phyloP scores from a whole-genome alignment of 305 asterid species.

The Fraxinus floribunda region DNA sequence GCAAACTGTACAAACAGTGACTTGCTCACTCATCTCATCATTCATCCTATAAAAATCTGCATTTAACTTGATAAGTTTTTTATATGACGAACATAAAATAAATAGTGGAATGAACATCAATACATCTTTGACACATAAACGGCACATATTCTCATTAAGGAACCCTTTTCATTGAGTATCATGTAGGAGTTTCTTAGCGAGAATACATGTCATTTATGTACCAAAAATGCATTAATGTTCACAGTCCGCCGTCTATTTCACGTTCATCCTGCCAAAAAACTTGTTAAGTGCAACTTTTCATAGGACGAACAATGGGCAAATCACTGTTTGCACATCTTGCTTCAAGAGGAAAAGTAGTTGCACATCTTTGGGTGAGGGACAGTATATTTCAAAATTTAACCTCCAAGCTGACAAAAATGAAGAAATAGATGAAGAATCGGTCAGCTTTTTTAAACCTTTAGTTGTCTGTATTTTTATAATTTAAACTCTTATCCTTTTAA shows the following conservation, averaged over 20 bases:
- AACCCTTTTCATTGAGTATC: too few species aligned
- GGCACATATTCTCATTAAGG: constrained; percentile 46
- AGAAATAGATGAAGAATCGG: constrained; percentile 44
- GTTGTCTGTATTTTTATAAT: background rate
- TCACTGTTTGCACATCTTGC: constrained; percentile 49
- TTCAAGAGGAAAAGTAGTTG: constrained; percentile 32
- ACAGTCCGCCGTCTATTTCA: too few species aligned
- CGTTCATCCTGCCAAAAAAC: too few species aligned
- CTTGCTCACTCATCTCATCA: background rate
- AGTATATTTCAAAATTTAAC: constrained; percentile 40
- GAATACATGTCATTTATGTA: too few species aligned
- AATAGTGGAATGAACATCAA: constrained; percentile 47
- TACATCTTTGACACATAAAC: constrained; percentile 43
- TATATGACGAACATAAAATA: constrained; percentile 49
- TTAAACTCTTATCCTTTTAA: background rate
- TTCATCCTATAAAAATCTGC: constrained; percentile 36
- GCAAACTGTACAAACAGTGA: constrained; percentile 49
- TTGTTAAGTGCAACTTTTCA: constrained; percentile 23
- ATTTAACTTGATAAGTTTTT: constrained; percentile 42
- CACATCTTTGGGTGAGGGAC: constrained; percentile 36
- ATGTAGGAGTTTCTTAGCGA: too few species aligned
- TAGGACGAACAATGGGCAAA: constrained; percentile 27
- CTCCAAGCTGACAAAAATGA: constrained; percentile 44
- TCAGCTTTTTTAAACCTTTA: constrained; percentile 35
- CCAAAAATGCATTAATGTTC: too few species aligned